These are phyloP conservation scores for Ogataea ganodermae DNA, from an alignment of 805 yeast genomes.

Conservation along the genomic window DNA sequence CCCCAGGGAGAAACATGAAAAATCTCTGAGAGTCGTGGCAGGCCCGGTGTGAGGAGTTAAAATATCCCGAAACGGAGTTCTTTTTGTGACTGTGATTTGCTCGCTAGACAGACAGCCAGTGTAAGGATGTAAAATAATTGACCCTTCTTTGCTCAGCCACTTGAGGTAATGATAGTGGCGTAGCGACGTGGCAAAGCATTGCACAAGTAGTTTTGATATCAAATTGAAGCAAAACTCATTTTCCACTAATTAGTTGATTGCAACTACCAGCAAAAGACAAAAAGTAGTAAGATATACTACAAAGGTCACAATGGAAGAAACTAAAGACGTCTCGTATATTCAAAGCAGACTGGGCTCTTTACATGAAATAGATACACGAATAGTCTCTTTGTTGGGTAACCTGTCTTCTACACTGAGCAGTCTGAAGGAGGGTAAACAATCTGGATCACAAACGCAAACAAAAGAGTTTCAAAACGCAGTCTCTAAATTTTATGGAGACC, in stretches of 20 bases:
- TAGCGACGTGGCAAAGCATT: background rate
- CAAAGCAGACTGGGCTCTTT: slow-evolving; percentile 54
- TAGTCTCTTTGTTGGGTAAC: slow-evolving; percentile 52
- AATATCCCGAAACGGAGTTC: background rate
- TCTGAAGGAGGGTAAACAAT: slow-evolving; percentile 36
- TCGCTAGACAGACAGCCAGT: background rate
- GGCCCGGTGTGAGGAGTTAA: slow-evolving; percentile 2
- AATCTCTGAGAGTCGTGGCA: background rate
- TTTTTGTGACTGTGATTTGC: slow-evolving; percentile 2
- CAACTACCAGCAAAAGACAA: no score
- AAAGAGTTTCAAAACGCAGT: slow-evolving; percentile 46
- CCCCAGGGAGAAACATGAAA: slow-evolving; percentile 1
- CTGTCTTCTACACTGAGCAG: slow-evolving; percentile 50
- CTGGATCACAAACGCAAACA: slow-evolving; percentile 28
- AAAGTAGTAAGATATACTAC: background rate
- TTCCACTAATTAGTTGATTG: no score
- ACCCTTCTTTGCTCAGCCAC: background rate
- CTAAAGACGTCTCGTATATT: slow-evolving; percentile 36
- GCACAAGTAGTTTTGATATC: background rate
- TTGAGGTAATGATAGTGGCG: background rate
- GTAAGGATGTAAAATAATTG: background rate
- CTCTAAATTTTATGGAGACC: slow-evolving; percentile 49
- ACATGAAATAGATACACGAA: slow-evolving; percentile 49
- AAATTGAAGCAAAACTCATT: no score
- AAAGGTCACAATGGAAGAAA: slow-evolving; percentile 1